phyloP scores from a whole-genome alignment of 1,139 yeast genomes.

The Magnusiomyces fungicola region DNA sequence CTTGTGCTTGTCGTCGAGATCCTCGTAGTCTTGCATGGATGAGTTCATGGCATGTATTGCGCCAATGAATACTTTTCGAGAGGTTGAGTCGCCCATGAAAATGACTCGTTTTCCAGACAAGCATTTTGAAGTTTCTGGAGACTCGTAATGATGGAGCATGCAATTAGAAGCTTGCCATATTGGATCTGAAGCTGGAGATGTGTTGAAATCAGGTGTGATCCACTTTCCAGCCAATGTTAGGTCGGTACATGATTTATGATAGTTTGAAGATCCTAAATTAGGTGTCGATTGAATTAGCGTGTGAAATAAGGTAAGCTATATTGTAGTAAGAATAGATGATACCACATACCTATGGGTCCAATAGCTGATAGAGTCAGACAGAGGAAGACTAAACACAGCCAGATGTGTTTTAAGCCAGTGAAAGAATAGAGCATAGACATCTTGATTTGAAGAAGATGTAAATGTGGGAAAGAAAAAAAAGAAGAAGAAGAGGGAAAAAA shows the following conservation, averaged over 20 bases:
- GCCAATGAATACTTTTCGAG: constrained; percentile 21
- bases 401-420: too few species aligned
- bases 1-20: constrained; percentile 17
- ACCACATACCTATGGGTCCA: too few species aligned
- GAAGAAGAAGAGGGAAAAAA: too few species aligned
- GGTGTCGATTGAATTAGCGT: too few species aligned
- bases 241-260: neutral
- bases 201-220: constrained; percentile 7
- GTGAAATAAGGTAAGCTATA: too few species aligned
- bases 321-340: too few species aligned
- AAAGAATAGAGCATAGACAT: too few species aligned
- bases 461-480: too few species aligned
- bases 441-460: too few species aligned
- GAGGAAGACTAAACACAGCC: too few species aligned
- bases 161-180: constrained; percentile 24
- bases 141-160: constrained; percentile 19
- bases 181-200: neutral
- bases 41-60: constrained; percentile 19
- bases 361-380: too few species aligned
- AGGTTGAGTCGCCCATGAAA: constrained; percentile 23
- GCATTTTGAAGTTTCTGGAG: constrained; percentile 18
- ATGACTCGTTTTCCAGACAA: constrained; percentile 18
- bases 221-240: constrained; percentile 1
- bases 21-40: constrained; percentile 11
- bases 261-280: too few species aligned